Base-by-base conservation (phyloP, 129 eudicot genomes). In the Flaveria brownii region DNA sequence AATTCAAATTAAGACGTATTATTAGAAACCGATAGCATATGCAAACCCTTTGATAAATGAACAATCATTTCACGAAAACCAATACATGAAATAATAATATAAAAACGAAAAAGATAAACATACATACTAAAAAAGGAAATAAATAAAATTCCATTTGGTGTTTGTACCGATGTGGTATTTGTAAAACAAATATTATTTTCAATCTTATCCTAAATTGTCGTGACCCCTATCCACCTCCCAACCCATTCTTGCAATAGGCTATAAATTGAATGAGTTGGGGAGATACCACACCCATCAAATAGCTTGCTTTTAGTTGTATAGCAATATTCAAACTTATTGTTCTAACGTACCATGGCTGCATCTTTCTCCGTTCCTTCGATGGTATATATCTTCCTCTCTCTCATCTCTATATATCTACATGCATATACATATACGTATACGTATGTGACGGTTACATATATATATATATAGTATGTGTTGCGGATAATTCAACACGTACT, bases 311-410 rank as follows among this genome's bases (percentile, higher is more conserved):
- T 68, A 33, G 46, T 57, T 51, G 74, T 77, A 71, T 69, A 71
- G 78, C 77, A n/a, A n/a, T n/a, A 80, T 70, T 50, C 54, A 75
- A 13, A 76, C 9, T 33, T 49, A 50, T 77, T 79, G 90, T 85
- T 88, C 84, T 83, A 68, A 74, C n/a, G n/a, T n/a, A n/a, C 90
- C 84, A 92, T 92, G 97, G 90, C 91, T 87, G 77, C 93, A 82
- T 90, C 96, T 85, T 88, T 90, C 90, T 84, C 94, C 11, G 90
- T 77, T 22, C 98, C 94, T 82, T 92, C 96, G 16, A 90, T 90
- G 96, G 98, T 92, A 77, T 13, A 6, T 39, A 23, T 33, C 68
- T 54, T 15, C 6, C n/a, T 43, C 25, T 43, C 25, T 13, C 7
- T 61, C 5, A 28, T 45, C 0, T 47, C 5, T 12, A 26, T 49